These are phyloP conservation scores for Fusarium sp. DNA, from an alignment of 2,329 filamentous ascomycete species.

Conservation along the genomic window DNA sequence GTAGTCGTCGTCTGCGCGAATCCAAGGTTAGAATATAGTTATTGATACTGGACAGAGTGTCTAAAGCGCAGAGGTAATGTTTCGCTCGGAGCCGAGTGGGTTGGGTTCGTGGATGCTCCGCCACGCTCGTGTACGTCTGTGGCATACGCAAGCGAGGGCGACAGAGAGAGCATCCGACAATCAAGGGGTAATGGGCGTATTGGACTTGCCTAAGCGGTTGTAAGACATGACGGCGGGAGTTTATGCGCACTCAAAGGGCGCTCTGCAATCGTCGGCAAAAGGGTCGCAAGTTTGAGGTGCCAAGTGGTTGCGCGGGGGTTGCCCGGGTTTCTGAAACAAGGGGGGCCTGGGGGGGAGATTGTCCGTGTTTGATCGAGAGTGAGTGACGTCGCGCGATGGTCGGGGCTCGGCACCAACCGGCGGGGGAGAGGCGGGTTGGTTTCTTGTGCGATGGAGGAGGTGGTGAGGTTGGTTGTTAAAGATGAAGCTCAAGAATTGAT, in stretches of 20 bases:
- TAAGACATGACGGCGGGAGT: conserved; percentile 70
- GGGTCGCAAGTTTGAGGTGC: not conserved
- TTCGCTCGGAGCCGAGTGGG: conserved; percentile 3
- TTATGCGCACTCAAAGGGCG: conserved; percentile 41
- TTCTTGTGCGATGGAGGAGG: not conserved
- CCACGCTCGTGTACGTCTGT: conserved; percentile 33
- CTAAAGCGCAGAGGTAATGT: conserved; percentile 16
- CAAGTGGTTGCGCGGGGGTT: conserved; percentile 24
- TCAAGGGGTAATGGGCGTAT: conserved; percentile 25
- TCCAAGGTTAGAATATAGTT: conserved; percentile 36
- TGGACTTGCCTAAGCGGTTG: conserved; percentile 76
- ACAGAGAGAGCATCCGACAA: conserved; percentile 34
- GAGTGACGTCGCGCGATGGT: conserved; percentile 32
- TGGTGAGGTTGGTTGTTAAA: not conserved
- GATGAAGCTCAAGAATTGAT: not conserved
- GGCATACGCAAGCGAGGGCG: conserved; percentile 31
- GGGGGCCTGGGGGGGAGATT: conserved; percentile 9
- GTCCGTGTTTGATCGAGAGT: conserved; percentile 7
- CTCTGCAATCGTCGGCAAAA: conserved; percentile 22
- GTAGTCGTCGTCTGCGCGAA: conserved; percentile 66
- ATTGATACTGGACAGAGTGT: not conserved
- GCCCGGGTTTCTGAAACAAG: conserved; percentile 36
- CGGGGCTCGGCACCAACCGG: conserved; percentile 35
- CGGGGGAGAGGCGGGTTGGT: conserved; percentile 5
- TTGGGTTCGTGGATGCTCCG: conserved; percentile 17